A percentile compares a stretch with the other conserved stretches of the same genome.
phyloP scores from a whole-genome alignment of 768 basidiomycete genomes.

The Lyophyllum shimeji region DNA sequence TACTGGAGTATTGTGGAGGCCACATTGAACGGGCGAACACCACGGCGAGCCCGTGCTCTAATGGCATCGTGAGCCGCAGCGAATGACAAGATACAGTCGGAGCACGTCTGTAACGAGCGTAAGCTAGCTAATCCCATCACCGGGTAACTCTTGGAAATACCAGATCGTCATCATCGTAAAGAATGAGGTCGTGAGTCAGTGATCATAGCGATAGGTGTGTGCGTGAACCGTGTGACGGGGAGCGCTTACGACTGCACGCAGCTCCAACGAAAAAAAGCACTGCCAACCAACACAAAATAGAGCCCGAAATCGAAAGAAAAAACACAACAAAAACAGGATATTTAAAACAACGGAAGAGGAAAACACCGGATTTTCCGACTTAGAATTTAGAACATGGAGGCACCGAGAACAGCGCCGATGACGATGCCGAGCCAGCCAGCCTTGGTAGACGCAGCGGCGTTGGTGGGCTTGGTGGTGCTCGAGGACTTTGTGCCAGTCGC shows the following conservation, averaged over 20 bases:
- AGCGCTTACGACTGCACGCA: slow-evolving; percentile 9
- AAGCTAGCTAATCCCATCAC: slow-evolving; percentile 16
- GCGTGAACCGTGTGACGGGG: background rate
- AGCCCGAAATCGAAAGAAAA: slow-evolving; percentile 1
- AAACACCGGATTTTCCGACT: slow-evolving; percentile 12
- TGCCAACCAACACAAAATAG: background rate
- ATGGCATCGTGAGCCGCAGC: background rate
- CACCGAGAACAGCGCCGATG: slow-evolving; percentile 34
- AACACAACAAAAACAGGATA: background rate
- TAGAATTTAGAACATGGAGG: slow-evolving; percentile 40
- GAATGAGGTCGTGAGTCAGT: background rate
- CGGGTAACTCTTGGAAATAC: background rate
- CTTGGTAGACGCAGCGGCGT: slow-evolving; percentile 26
- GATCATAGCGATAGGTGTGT: slow-evolving; percentile 4
- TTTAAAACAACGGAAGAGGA: background rate
- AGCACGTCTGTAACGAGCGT: slow-evolving; percentile 17
- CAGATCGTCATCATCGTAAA: slow-evolving; percentile 15
- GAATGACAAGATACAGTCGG: background rate
- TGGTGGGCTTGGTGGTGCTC: slow-evolving; percentile 13
- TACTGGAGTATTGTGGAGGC: too few species aligned
- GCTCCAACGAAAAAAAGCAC: background rate
- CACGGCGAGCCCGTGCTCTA: background rate
- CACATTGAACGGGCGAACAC: background rate
- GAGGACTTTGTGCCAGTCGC: slow-evolving; percentile 15
- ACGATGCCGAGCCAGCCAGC: slow-evolving; percentile 34